Percentiles rank a stretch among this genome's conserved stretches.
These are phyloP conservation scores for Puccinia coronata DNA, from an alignment of 1,284 basidiomycete species.

Conservation along the genomic window DNA sequence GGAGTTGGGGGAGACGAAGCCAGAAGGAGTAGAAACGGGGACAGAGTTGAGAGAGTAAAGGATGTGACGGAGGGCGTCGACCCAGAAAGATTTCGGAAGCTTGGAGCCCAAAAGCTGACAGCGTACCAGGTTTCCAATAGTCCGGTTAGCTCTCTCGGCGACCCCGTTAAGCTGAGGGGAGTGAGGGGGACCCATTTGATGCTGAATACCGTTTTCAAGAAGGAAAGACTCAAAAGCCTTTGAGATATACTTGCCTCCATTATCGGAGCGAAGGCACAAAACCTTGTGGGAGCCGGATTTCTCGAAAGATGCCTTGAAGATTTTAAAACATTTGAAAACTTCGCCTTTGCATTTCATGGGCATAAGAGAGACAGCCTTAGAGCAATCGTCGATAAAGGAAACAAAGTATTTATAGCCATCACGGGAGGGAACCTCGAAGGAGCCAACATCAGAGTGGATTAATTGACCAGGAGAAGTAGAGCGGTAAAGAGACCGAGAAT, in stretches of 20 bases:
- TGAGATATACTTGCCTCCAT: slow-evolving; percentile 51
- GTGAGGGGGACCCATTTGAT: slow-evolving; percentile 59
- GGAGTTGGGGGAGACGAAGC: background rate
- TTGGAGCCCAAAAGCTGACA: background rate
- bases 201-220: slow-evolving; percentile 56
- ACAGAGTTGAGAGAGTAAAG: too few species aligned
- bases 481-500: background rate
- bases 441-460: too few species aligned
- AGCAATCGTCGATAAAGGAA: slow-evolving; percentile 55
- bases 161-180: slow-evolving; percentile 59
- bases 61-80: too few species aligned
- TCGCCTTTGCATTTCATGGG: slow-evolving; percentile 31
- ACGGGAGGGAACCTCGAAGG: too few species aligned
- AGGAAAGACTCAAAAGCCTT: slow-evolving; percentile 56
- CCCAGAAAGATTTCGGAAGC: too few species aligned
- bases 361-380: background rate
- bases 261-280: slow-evolving; percentile 54
- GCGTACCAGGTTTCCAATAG: slow-evolving; percentile 26
- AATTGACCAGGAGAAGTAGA: slow-evolving; percentile 54
- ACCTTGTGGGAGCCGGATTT: slow-evolving; percentile 55
- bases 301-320: slow-evolving; percentile 54
- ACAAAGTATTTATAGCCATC: too few species aligned
- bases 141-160: too few species aligned
- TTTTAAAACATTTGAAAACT: slow-evolving; percentile 54
- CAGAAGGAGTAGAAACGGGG: slow-evolving; percentile 3